phyloP scores from a whole-genome alignment of 345 rosid species.

The Geranium rotundifolium region DNA sequence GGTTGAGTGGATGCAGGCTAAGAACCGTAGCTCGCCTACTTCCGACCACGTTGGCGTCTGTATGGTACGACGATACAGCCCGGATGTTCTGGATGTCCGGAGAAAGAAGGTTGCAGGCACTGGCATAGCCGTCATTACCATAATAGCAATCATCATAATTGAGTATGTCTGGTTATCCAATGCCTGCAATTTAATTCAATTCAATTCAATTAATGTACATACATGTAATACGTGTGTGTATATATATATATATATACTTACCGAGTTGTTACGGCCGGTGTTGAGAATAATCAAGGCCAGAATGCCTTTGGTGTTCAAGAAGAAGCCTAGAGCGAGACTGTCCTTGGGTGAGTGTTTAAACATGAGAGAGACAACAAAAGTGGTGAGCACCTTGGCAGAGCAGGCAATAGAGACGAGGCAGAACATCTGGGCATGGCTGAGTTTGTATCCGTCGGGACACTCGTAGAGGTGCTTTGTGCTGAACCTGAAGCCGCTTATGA shows the following conservation, averaged over 20 bases:
- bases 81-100: constrained; percentile 21
- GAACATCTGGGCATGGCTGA: not conserved
- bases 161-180: constrained; percentile 29
- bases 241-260: constrained; percentile 4
- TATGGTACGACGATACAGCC: constrained; percentile 20
- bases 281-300: constrained; percentile 38
- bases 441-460: not conserved
- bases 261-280: constrained; percentile 35
- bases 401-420: constrained; percentile 11
- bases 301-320: constrained; percentile 67
- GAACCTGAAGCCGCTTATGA: constrained; percentile 26
- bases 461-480: constrained; percentile 3
- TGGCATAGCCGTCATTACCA: constrained; percentile 27
- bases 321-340: constrained; percentile 32
- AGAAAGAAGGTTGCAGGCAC: constrained; percentile 27
- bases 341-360: constrained; percentile 24
- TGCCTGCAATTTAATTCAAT: constrained; percentile 15
- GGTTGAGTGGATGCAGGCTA: constrained; percentile 27
- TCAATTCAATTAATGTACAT: not conserved
- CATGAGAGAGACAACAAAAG: constrained; percentile 19
- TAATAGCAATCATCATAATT: constrained; percentile 19
- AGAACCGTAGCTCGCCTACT: constrained; percentile 27
- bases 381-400: constrained; percentile 30
- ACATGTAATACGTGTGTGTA: not conserved
- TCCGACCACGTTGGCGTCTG: constrained; percentile 21